Evolutionary conservation across 1,139 yeast species (phyloP), one percentile per base, ranked within the genome.

Genomic region (Kodamaea fungicola): DNA sequence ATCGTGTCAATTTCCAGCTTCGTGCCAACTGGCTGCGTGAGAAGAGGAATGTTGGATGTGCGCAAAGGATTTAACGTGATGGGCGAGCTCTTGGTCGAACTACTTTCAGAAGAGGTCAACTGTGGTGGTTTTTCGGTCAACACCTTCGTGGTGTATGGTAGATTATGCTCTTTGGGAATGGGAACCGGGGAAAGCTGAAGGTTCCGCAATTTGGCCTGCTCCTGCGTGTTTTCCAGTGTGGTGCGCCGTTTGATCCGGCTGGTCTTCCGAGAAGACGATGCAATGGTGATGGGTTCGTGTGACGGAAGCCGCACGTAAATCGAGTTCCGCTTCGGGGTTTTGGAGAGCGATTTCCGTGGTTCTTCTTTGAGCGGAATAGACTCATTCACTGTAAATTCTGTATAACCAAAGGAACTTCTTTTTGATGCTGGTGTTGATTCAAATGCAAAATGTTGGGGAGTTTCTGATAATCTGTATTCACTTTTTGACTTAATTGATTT

Each of bases 281-380:
- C 40, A 16, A 49, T 55, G 4, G 61, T 53, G 25, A 68, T 56
- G 1, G 74, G 74, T 33, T 65, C 72, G 29, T 70, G 50, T 5
- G 67, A 54, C 1, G 74, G 74, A n/a, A 68, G 44, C 0, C 72
- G 55, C 1, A 63, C 68, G 46, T 64, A 68, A 2, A 60, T 55
- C 1, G 72, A 63, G 22, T 64, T 57, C 31, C 69, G 47, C 33
- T 55, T 60, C 4, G 69, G 64, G 3, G 29, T 27, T 27, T 27
- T 29, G n/a, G 31, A 29, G 6, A 27, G 29, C 7, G 16, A 27
- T 9, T n/a, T 30, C 10, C 26, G 16, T 8, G 38, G 31, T 22
- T 35, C 38, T 21, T 35, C 32, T 12, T 30, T 32, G 3, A 35
- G 25, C 7, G 38, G 38, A 12, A 31, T 31, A 8, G 38, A 35